Evolutionary conservation across 2,329 filamentous ascomycete genomes (phyloP), one percentile per base, ranked within the genome.

Genomic region (Raffaelea deltoideospora): DNA sequence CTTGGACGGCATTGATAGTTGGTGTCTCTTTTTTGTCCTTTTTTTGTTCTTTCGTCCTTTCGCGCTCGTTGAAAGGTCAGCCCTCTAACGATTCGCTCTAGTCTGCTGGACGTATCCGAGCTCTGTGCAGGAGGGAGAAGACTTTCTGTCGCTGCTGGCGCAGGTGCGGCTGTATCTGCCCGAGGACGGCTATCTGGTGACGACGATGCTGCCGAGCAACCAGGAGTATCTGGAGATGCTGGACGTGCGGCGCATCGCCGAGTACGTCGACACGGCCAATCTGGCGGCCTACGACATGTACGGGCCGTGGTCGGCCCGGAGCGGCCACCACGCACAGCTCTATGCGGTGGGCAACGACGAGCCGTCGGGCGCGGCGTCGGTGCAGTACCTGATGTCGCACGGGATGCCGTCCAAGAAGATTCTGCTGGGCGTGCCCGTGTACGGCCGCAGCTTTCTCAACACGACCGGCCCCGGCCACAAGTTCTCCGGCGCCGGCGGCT

Each of bases 41-140:
- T 27, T 5, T 31, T 32, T 22, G n/a, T 13, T 20, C n/a, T 32
- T 21, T 23, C 5, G 13, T 9, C 5, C 13, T 31, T 18, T 31
- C 21, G 11, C 18, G 21, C 21, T 19, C 15, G 20, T 15, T 15
- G n/a, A n/a, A n/a, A n/a, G n/a, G n/a, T n/a, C n/a, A n/a, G n/a
- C n/a, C n/a, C 34, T 14, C 39, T 42, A 33, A 43, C 43, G 34
- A 30, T 41, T 29, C 32, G 39, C 31, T 27, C 26, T 41, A 88
- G 82, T 90, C 52, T 77, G 81, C 48, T 90, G 83, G 83, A 76
- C 85, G 52, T 80, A 84, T 47, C 82, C 83, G 3, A 66, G 67
- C 37, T 65, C 79, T 50, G 52, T 63, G 2, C 62, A 73, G 37
- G 72, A 87, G 55, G 81, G 80, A 19, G 60, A 65, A 42, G 69